A percentile compares a stretch with the other conserved stretches of the same genome.
phyloP scores from a whole-genome alignment of 805 yeast genomes.

The Kodamaea hsintzibuensis region DNA sequence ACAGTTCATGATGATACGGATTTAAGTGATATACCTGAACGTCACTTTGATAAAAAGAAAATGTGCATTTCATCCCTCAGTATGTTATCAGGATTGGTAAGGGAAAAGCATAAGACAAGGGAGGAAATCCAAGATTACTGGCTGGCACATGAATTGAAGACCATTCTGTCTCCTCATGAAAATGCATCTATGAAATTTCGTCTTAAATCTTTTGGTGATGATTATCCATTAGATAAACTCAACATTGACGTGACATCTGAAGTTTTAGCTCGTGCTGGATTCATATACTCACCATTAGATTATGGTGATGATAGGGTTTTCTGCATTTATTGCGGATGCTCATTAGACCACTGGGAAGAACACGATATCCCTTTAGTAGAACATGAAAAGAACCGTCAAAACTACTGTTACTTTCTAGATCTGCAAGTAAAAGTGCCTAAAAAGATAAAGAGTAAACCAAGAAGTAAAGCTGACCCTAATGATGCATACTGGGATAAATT shows the following conservation, averaged over 20 bases:
- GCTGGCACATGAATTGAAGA: constrained; percentile 8
- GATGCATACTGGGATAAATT: constrained; percentile 25
- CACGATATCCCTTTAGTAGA: constrained; percentile 63
- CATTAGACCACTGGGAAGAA: constrained; percentile 53
- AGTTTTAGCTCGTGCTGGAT: constrained; percentile 47
- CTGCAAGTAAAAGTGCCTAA: not conserved
- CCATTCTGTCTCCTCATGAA: constrained; percentile 9
- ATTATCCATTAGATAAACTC: constrained; percentile 8
- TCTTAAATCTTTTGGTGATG: constrained; percentile 9
- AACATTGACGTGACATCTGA: constrained; percentile 1
- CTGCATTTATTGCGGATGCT: constrained; percentile 31
- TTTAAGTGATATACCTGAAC: constrained; percentile 5
- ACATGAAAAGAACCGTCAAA: constrained; percentile 34
- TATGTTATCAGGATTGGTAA: constrained; percentile 11
- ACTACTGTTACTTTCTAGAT: constrained; percentile 31
- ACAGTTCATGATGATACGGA: constrained; percentile 7
- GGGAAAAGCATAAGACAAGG: constrained; percentile 8
- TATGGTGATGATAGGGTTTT: constrained; percentile 35
- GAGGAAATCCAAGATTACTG: constrained; percentile 9
- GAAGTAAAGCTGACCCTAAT: constrained; percentile 17
- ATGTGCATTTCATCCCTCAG: constrained; percentile 13
- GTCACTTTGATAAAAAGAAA: constrained; percentile 11
- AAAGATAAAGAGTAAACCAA: not conserved
- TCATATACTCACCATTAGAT: constrained; percentile 33
- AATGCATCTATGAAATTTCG: constrained; percentile 7